phyloP scores from a whole-genome alignment of 1,284 basidiomycete genomes.

The Microbotryum scabiosae region DNA sequence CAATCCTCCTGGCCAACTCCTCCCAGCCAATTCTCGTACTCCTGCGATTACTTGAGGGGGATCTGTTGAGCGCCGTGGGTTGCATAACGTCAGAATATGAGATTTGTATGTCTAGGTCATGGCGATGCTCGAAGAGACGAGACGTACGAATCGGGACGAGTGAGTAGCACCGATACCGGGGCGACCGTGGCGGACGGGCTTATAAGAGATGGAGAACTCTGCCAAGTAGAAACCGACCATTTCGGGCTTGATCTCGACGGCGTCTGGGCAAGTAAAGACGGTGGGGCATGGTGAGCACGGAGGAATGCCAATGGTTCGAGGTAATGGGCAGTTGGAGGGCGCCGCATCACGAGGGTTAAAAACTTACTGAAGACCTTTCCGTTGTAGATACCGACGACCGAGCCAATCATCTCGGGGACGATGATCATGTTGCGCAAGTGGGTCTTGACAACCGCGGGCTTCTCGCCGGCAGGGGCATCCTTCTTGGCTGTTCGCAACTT shows the following conservation, averaged over 20 bases:
- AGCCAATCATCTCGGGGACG: slow-evolving; percentile 99
- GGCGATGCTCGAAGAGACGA: slow-evolving; percentile 26
- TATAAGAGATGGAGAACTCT: slow-evolving; percentile 85
- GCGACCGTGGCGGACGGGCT: slow-evolving; percentile 98
- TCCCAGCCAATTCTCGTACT: background rate
- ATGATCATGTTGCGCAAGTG: slow-evolving; percentile 99
- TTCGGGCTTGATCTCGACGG: slow-evolving; percentile 97
- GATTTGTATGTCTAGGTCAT: slow-evolving; percentile 45
- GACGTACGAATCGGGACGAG: slow-evolving; percentile 49
- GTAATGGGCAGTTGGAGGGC: background rate
- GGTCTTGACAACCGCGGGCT: slow-evolving; percentile 97
- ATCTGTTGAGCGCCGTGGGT: slow-evolving; percentile 9
- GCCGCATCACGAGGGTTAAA: background rate
- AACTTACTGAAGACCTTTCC: slow-evolving; percentile 59
- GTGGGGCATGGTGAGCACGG: slow-evolving; percentile 72
- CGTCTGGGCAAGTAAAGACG: slow-evolving; percentile 9
- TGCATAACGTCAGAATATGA: background rate
- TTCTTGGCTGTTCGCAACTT: slow-evolving; percentile 99
- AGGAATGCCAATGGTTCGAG: background rate
- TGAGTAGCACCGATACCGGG: slow-evolving; percentile 83
- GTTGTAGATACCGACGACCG: slow-evolving; percentile 93
- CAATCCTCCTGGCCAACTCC: too few species aligned
- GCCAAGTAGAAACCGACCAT: slow-evolving; percentile 99
- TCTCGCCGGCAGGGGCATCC: slow-evolving; percentile 95
- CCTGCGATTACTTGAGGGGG: slow-evolving; percentile 28